phyloP scores from a whole-genome alignment of 768 basidiomycete species.

The Lentinula raphanica region DNA sequence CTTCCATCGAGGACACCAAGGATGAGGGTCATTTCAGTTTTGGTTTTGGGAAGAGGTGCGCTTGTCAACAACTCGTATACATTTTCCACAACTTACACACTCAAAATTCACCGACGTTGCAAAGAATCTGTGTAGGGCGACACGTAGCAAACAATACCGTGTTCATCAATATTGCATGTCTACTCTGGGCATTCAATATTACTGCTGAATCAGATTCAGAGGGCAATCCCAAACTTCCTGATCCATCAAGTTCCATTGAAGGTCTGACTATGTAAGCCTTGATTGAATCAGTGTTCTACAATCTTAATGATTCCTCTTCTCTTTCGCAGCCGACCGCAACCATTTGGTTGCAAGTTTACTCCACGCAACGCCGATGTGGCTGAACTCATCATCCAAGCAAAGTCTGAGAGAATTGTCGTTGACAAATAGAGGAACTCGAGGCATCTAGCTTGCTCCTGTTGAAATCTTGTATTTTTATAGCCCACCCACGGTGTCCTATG shows the following conservation, averaged over 20 bases:
- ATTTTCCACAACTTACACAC: no score
- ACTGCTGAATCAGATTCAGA: not conserved
- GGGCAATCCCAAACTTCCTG: not conserved
- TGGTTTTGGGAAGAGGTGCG: not conserved
- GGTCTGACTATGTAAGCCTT: not conserved
- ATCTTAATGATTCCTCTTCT: no score
- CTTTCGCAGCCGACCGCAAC: not conserved
- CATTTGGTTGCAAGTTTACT: not conserved
- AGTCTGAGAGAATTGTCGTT: not conserved
- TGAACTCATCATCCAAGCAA: not conserved
- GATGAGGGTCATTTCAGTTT: not conserved
- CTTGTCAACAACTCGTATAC: no score
- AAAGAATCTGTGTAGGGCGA: slow-evolving; percentile 19
- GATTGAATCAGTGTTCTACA: no score
- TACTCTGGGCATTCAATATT: slow-evolving; percentile 18
- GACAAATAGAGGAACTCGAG: not conserved
- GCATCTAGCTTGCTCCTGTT: no score
- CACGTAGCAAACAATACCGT: slow-evolving; percentile 24
- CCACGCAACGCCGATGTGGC: not conserved
- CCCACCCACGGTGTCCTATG: no score
- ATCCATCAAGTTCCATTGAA: not conserved
- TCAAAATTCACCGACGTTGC: not conserved
- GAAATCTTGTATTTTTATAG: no score
- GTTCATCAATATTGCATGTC: slow-evolving; percentile 24
- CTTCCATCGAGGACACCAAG: not conserved